Conservation (phyloP, 768 basidiomycete species). For the Kwoniella sp. region DNA sequence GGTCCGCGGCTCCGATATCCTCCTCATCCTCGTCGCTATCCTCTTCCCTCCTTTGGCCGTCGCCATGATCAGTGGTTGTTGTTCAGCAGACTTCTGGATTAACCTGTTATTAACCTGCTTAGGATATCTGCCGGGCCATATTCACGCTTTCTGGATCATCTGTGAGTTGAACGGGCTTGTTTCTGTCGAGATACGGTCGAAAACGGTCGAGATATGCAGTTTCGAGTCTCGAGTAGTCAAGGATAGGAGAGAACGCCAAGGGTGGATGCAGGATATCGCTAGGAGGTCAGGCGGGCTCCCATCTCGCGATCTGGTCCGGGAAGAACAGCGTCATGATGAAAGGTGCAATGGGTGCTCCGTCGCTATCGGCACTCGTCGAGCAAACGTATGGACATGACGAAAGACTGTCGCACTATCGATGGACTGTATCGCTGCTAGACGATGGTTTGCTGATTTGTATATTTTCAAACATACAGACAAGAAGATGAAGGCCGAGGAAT, state of each 20-base stretch:
- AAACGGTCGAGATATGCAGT: not conserved
- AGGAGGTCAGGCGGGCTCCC: no score
- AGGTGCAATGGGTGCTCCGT: no score
- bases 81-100: constrained; percentile 48
- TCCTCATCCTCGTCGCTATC: constrained; percentile 54
- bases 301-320: no score
- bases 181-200: not conserved
- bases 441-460: no score
- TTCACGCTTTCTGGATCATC: constrained; percentile 53
- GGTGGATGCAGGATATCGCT: no score
- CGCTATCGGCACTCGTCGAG: no score
- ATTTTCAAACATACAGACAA: constrained; percentile 28
- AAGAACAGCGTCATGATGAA: no score
- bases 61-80: constrained; percentile 52
- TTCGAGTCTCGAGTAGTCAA: not conserved
- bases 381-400: no score
- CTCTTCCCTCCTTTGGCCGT: constrained; percentile 51
- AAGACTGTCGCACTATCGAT: no score
- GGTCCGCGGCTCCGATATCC: constrained; percentile 49
- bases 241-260: no score
- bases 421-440: no score
- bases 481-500: constrained; percentile 50
- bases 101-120: constrained; percentile 20
- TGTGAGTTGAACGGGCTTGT: constrained; percentile 20
- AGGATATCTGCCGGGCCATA: constrained; percentile 32